These are phyloP conservation scores for Nyctanthes arbortristis DNA, from an alignment of 257 asterid genomes.

Conservation along the genomic window DNA sequence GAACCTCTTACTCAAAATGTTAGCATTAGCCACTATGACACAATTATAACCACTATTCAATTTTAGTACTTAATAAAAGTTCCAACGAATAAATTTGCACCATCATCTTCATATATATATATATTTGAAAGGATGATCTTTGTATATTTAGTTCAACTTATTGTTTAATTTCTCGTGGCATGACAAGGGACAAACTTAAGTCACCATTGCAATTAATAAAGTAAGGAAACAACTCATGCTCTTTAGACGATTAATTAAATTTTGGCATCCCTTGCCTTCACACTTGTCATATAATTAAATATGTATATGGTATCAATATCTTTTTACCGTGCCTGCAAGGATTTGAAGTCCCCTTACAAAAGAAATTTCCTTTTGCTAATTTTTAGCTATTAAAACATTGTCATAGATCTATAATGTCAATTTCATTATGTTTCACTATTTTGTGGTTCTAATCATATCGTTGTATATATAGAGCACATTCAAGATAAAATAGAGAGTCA, in stretches of 20 bases:
- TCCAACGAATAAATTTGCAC: background rate
- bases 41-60: too few species aligned
- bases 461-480: background rate
- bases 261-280: constrained; percentile 24
- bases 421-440: background rate
- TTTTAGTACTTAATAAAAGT: too few species aligned
- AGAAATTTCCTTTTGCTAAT: constrained; percentile 17
- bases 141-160: too few species aligned
- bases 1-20: too few species aligned
- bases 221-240: too few species aligned
- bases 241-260: background rate
- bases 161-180: too few species aligned
- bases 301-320: background rate
- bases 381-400: background rate
- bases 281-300: constrained; percentile 12
- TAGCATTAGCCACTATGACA: too few species aligned
- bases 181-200: too few species aligned
- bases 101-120: too few species aligned
- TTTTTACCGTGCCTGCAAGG: constrained; percentile 21
- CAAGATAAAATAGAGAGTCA: too few species aligned
- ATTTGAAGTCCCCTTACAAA: background rate
- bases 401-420: background rate
- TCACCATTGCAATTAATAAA: too few species aligned
- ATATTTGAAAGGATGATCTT: too few species aligned
- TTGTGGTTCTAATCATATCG: background rate